Conservation (phyloP, 2,329 filamentous ascomycete species). For the Fusarium pseudoanthophilum region DNA sequence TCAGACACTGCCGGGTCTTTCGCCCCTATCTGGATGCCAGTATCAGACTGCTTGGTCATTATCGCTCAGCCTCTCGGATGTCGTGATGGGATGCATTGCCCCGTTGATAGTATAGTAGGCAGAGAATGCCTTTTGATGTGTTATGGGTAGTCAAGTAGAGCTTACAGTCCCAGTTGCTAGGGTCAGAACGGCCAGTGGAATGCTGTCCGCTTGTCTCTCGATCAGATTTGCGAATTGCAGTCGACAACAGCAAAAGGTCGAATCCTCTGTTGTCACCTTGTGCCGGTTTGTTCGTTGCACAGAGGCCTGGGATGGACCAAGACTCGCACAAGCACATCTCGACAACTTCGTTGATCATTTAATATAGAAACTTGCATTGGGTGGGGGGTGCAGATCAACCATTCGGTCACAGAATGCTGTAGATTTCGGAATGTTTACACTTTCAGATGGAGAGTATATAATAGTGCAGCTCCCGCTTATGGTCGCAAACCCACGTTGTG, state of each 20-base stretch:
- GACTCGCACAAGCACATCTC: not conserved
- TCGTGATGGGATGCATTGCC: no score
- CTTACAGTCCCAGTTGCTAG: no score
- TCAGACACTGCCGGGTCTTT: no score
- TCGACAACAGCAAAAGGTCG: not conserved
- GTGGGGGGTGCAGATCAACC: not conserved
- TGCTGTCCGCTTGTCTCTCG: not conserved
- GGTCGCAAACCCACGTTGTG: not conserved
- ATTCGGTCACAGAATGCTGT: not conserved
- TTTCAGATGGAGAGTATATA: not conserved
- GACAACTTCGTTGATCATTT: not conserved
- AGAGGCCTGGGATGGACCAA: not conserved
- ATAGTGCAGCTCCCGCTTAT: not conserved
- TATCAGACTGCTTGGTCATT: no score
- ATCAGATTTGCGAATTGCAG: not conserved
- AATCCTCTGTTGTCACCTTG: rapidly evolving
- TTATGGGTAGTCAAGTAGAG: no score
- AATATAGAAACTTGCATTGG: not conserved
- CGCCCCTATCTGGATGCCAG: no score
- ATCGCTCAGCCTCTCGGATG: no score
- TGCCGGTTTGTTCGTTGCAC: not conserved
- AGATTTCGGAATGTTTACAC: not conserved
- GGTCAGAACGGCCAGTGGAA: not conserved
- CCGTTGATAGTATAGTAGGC: no score
- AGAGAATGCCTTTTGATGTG: no score